These are phyloP conservation scores for apple (Malus domestica) DNA, from an alignment of 306 rosid genomes.

Conservation along the genomic window ASM211411v1 NC_041797.1:4214501-4215000, in stretches of 20 bases:
- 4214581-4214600: slow-evolving; percentile 1
- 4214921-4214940: background rate
- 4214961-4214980: slow-evolving; percentile 3
- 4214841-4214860: background rate
- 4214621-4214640: background rate
- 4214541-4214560: background rate
- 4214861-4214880: background rate
- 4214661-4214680: background rate
- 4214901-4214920: background rate
- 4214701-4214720: background rate
- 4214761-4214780: background rate
- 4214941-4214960: background rate
- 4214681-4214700: background rate
- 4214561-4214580: slow-evolving; percentile 1
- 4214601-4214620: background rate
- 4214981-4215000: background rate
- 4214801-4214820: background rate
- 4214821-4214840: background rate
- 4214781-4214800: background rate
- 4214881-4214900: background rate
- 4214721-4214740: background rate
- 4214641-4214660: background rate
- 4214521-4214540: slow-evolving; percentile 25
- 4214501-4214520: slow-evolving; percentile 64
- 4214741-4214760: background rate